Evolutionary conservation across 2,329 filamentous ascomycete species (phyloP).

Genomic region (Aureobasidium sp.): DNA sequence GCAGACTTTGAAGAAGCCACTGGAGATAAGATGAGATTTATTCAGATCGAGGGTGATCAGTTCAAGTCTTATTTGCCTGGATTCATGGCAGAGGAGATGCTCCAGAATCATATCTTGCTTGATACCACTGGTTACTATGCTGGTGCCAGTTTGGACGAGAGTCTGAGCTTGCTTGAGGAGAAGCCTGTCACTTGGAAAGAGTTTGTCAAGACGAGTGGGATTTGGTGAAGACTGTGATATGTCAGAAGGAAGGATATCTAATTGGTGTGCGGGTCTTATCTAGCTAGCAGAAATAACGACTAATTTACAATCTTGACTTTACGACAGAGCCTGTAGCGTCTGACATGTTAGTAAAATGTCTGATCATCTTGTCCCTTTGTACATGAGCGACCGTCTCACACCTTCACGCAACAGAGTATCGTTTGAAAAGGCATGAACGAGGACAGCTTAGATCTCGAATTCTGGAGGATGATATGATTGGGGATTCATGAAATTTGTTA

Average conservation of each 20-base stretch:
- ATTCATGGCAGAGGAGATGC: constrained; percentile 21
- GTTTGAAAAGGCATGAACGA: not conserved
- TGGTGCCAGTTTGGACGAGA: not conserved
- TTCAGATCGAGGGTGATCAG: constrained; percentile 20
- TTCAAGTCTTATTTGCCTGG: constrained; percentile 22
- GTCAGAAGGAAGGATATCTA: not conserved
- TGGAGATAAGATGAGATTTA: constrained; percentile 22
- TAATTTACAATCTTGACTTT: not conserved
- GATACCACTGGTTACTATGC: constrained; percentile 23
- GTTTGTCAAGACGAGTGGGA: not conserved
- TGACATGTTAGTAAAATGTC: not conserved
- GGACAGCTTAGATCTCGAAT: not conserved
- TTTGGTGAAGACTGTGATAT: not conserved
- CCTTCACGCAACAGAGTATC: too few species aligned
- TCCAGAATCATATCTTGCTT: constrained; percentile 24
- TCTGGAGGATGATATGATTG: not conserved
- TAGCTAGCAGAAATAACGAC: not conserved
- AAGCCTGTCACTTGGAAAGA: constrained; percentile 4
- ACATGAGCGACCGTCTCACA: too few species aligned
- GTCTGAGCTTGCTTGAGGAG: not conserved
- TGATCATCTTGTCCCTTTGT: too few species aligned
- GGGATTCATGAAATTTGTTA: not conserved
- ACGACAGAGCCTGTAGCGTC: not conserved
- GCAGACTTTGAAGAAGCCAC: constrained; percentile 17
- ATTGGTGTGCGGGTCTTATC: not conserved